Conservation (phyloP, 306 rosid species). For the Rubus idaeus region DNA sequence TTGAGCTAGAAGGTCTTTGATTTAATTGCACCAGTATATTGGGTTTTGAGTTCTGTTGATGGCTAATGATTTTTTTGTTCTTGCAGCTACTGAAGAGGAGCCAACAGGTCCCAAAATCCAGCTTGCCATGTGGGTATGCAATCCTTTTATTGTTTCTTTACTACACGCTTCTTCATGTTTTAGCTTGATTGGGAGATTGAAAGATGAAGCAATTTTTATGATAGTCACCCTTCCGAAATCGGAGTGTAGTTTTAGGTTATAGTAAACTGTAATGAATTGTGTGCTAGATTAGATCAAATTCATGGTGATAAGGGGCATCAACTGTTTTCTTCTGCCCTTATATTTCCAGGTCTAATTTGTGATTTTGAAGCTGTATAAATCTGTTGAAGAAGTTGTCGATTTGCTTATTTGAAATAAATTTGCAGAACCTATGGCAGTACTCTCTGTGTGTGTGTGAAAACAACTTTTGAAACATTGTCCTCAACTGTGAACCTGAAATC, state of each 20-base stretch:
- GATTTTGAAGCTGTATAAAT: background rate
- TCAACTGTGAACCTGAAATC: conserved; percentile 15
- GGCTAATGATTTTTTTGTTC: background rate
- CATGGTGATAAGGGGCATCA: background rate
- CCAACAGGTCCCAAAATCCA: conserved; percentile 51
- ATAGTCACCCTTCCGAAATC: background rate
- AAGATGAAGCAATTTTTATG: background rate
- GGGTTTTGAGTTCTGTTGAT: conserved; percentile 10
- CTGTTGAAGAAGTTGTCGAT: background rate
- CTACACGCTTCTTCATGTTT: background rate
- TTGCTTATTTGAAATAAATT: background rate
- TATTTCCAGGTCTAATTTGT: background rate
- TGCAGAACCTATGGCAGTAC: background rate
- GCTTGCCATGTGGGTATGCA: conserved; percentile 95
- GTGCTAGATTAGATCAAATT: background rate
- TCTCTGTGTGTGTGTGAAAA: background rate
- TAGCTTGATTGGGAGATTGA: background rate
- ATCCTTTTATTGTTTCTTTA: conserved; percentile 10
- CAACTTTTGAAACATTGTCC: background rate
- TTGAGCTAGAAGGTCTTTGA: conserved; percentile 16
- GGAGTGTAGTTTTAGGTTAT: background rate
- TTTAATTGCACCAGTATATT: conserved; percentile 6
- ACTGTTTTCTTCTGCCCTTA: background rate
- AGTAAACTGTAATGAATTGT: background rate
- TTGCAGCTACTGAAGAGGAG: conserved; percentile 52